Conservation (phyloP, 1,284 basidiomycete genomes). For the Ceratobasidium sp. region DNA sequence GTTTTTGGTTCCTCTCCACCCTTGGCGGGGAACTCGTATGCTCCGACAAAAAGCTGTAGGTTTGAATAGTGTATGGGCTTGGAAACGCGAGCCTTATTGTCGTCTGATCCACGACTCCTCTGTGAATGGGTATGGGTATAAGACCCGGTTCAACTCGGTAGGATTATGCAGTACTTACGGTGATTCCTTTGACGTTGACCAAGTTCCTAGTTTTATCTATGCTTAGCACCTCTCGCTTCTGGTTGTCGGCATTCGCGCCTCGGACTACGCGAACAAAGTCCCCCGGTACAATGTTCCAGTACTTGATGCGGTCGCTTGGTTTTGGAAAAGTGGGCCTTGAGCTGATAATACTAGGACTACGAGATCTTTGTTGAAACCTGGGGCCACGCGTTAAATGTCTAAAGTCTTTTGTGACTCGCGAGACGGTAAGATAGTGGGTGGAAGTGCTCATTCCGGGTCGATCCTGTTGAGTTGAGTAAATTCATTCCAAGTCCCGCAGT, state of each 20-base stretch:
- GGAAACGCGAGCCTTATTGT: not conserved
- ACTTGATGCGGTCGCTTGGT: slow-evolving; percentile 78
- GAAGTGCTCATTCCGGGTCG: slow-evolving; percentile 10
- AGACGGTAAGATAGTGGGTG: slow-evolving; percentile 21
- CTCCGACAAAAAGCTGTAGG: slow-evolving; percentile 79
- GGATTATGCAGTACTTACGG: slow-evolving; percentile 44
- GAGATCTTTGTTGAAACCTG: not conserved
- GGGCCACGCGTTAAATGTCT: slow-evolving; percentile 29
- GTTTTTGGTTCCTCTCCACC: slow-evolving; percentile 60
- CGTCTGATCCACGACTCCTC: not conserved
- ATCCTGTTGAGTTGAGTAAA: not conserved
- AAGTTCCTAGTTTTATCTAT: slow-evolving; percentile 79
- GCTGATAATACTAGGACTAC: slow-evolving; percentile 12
- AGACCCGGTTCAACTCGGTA: not conserved
- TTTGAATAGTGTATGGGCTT: slow-evolving; percentile 74
- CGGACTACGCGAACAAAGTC: slow-evolving; percentile 75
- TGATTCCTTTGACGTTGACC: slow-evolving; percentile 71
- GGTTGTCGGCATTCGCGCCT: slow-evolving; percentile 56
- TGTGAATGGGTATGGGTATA: not conserved
- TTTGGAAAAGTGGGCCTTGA: slow-evolving; percentile 49
- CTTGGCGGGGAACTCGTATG: slow-evolving; percentile 68
- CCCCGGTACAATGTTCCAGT: slow-evolving; percentile 88
- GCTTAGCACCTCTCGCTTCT: slow-evolving; percentile 72
- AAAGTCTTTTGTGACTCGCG: slow-evolving; percentile 35
- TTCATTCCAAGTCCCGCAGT: not conserved